Base-by-base conservation (phyloP, 257 asterid genomes). In the Solanum megistacrolobum region DNA sequence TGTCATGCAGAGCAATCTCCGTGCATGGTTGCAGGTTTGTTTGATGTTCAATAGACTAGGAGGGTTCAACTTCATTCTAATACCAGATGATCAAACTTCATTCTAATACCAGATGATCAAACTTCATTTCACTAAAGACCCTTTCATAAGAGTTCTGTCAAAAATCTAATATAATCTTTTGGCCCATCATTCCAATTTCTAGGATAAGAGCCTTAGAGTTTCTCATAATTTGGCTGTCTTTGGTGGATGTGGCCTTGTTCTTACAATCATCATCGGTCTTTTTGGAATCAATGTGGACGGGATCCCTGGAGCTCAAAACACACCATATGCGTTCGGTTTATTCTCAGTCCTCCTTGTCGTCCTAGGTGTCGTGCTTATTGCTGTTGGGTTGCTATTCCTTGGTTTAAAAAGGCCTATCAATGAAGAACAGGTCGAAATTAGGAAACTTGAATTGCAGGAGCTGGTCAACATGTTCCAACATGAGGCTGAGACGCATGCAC, bases 281-380 rank as follows among this genome's bases (percentile, higher is more conserved):
- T 96, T 95, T 85, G 99, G 99, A 35, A 95, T 96, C 94, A 96
- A 96, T 6, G 98, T 96, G 85, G 99, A 96, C 55, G 99, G 99
- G 23, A 96, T 96, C 87, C 99, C 99, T 58, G 99, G 99, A 29
- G 90, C 95, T 6, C 66, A 65, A 38, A 91, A 87, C 88, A 93
- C 98, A 27, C 98, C 99, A 20, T 95, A 95, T 58, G 99, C 99
- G 0, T 96, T 96, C 46, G 97, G 91, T 65, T 90, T 96, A 18
- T 96, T 96, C 87, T 84, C 99, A 3, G 96, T 94, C 12, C 87
- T 95, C 83, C 96, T 96, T 76, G 91, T 93, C 68, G 74, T 95
- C 86, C 3, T 94, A 76, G 98, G 97, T 9, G 60, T 88, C 9
- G 90, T 91, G 89, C 94, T 96, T 10, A 94, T 95, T 60, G 94